Evolutionary conservation across 208 protist species (phyloP), one percentile per base, ranked within the genome.

Genomic region (Herpetomonas tarakana): DNA sequence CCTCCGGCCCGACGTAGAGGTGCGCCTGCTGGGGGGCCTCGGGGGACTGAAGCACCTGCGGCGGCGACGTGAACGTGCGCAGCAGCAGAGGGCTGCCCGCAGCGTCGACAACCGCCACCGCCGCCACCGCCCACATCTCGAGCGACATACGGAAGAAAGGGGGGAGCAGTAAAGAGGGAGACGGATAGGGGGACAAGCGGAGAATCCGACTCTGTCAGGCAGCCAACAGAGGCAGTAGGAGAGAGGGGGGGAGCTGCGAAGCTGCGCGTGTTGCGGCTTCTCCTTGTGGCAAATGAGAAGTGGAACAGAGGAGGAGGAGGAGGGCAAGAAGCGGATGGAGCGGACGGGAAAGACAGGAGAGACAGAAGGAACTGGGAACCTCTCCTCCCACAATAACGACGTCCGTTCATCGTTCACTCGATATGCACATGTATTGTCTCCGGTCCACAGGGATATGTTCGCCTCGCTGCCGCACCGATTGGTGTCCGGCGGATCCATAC

Each of bases 111-210:
- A 94, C 62, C 6, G 82, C 84, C 6, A 94, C 30, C 14, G 82
- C 88, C 14, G 84, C 80, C 21, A 94, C 77, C 9, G 83, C 82
- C 85, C 88, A 94, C 12, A 47, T 76, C 35, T 86, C 82, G 19
- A 80, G 52, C 16, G 47, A 46, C 68, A 27, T 50, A 25, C 50
- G 27, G 11, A 26, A 3, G 38, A 26, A 16, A 45, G 16, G 11
- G 22, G 21, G 57, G 51, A 41, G 14, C 35, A 14, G 35, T 18
- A 41, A 41, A 14, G 35, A 41, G 35, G 14, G 35, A 41, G 35
- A 41, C 14, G 35, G 14, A 41, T 41, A 41, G 35, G 14, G 9
- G 35, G 9, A 14, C 35, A 41, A 18, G 35, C 35, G 35, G 35
- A 18, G 35, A 41, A 14, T 14, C 9, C 9, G 35, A 14, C 35